Conservation (phyloP, 192 early-diverging fungal genomes). For the Bifiguratus adelaidae region DNA sequence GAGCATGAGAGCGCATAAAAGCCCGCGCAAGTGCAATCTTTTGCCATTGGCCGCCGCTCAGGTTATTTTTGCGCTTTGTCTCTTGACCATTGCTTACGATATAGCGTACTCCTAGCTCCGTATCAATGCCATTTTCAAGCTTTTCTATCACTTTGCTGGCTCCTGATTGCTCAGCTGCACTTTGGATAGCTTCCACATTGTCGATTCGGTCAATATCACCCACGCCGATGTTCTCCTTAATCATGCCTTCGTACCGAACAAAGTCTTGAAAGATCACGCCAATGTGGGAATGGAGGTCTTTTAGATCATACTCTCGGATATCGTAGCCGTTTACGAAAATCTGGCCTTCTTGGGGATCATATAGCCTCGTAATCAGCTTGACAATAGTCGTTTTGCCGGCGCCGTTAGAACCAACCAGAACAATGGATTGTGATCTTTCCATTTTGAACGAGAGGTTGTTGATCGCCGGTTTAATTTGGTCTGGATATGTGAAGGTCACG, state of each 20-base stretch:
- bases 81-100: conserved; percentile 83
- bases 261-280: conserved; percentile 72
- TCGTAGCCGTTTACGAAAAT: conserved; percentile 74
- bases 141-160: conserved; percentile 66
- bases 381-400: conserved; percentile 73
- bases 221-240: neutral
- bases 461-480: conserved; percentile 32
- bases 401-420: conserved; percentile 81
- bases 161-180: conserved; percentile 45
- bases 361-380: conserved; percentile 79
- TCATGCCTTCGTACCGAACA: neutral
- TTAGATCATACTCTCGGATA: conserved; percentile 48
- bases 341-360: conserved; percentile 64
- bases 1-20: conserved; percentile 75
- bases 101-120: conserved; percentile 59
- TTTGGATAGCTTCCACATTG: conserved; percentile 56
- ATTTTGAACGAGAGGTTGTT: conserved; percentile 62
- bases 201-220: conserved; percentile 70
- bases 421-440: conserved; percentile 68
- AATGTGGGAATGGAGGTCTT: conserved; percentile 57
- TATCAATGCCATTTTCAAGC: conserved; percentile 73
- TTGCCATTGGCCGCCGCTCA: conserved; percentile 87
- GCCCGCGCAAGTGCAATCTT: conserved; percentile 80
- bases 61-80: too few species aligned
- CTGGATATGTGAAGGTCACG: neutral